phyloP scores from a whole-genome alignment of 352 stramenopile genomes.

The Phytophthora quininea region DNA sequence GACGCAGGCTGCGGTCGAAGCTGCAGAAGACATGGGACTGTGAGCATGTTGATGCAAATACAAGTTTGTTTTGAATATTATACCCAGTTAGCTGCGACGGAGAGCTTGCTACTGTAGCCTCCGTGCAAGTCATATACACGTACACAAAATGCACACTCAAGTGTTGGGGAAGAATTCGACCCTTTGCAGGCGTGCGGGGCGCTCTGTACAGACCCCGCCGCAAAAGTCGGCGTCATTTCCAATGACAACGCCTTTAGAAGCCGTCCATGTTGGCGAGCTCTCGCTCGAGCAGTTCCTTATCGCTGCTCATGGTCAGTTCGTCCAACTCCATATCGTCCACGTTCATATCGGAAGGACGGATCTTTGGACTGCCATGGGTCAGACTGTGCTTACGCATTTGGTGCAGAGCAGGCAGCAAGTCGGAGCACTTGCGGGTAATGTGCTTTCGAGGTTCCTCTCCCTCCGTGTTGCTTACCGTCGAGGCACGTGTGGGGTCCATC shows the following conservation, averaged over 20 bases:
- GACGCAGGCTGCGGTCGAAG: constrained; percentile 54
- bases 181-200: constrained; percentile 4
- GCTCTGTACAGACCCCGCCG: background rate
- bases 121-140: constrained; percentile 33
- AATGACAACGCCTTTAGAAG: constrained; percentile 42
- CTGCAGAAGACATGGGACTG: constrained; percentile 63
- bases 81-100: constrained; percentile 42
- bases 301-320: constrained; percentile 55
- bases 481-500: constrained; percentile 61
- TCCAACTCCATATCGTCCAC: constrained; percentile 65
- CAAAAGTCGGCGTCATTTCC: constrained; percentile 24
- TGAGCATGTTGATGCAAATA: constrained; percentile 30
- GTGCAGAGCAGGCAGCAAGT: constrained; percentile 67
- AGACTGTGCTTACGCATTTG: constrained; percentile 82
- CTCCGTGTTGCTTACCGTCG: constrained; percentile 27
- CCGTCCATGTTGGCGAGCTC: constrained; percentile 66
- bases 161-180: background rate
- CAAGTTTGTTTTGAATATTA: constrained; percentile 39
- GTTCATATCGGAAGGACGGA: constrained; percentile 78
- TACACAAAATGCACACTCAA: constrained; percentile 29
- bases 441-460: constrained; percentile 39
- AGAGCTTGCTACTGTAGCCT: constrained; percentile 16
- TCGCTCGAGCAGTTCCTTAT: constrained; percentile 69
- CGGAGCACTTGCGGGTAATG: constrained; percentile 54
- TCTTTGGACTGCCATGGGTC: constrained; percentile 71